A percentile compares a stretch with the other conserved stretches of the same genome.
Conservation (phyloP, 2,329 filamentous ascomycete genomes). For the Colletotrichum noveboracense region DNA sequence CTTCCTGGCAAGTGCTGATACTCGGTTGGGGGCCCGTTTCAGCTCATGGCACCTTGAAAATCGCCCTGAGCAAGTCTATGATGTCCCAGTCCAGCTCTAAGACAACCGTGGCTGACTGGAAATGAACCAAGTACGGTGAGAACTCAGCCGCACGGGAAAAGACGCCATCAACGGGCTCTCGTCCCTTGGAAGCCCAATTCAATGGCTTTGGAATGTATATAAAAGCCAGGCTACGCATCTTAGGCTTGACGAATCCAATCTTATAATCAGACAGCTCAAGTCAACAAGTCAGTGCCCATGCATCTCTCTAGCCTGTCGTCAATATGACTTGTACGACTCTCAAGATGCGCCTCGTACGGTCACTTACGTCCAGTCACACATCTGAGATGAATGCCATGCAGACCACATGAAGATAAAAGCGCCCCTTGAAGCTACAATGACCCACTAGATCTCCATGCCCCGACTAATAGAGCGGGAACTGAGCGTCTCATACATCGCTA, state of each 20-base stretch:
- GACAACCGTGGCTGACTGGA: not conserved
- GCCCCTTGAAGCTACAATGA: not conserved
- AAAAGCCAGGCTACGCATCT: not conserved
- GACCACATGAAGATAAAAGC: not conserved
- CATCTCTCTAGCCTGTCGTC: rapidly evolving
- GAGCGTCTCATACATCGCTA: not conserved
- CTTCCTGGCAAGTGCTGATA: not conserved
- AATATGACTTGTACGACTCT: not conserved
- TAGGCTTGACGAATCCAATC: not conserved
- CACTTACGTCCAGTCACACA: not conserved
- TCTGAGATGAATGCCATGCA: not conserved
- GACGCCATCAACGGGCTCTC: rapidly evolving
- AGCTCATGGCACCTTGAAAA: not conserved
- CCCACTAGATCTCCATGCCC: not conserved
- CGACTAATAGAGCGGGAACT: too few species aligned
- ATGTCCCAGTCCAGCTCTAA: rapidly evolving
- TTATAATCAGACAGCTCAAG: not conserved
- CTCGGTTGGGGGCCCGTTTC: rapidly evolving
- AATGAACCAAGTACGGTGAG: not conserved
- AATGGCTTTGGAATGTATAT: not conserved
- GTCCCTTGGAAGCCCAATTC: rapidly evolving
- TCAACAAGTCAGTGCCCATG: not conserved
- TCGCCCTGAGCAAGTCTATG: rapidly evolving
- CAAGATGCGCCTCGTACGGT: not conserved
- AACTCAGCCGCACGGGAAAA: not conserved